Percentiles rank a stretch among this genome's conserved stretches.
phyloP scores from a whole-genome alignment of 805 yeast species.

The Cyberlindnera meyerae region DNA sequence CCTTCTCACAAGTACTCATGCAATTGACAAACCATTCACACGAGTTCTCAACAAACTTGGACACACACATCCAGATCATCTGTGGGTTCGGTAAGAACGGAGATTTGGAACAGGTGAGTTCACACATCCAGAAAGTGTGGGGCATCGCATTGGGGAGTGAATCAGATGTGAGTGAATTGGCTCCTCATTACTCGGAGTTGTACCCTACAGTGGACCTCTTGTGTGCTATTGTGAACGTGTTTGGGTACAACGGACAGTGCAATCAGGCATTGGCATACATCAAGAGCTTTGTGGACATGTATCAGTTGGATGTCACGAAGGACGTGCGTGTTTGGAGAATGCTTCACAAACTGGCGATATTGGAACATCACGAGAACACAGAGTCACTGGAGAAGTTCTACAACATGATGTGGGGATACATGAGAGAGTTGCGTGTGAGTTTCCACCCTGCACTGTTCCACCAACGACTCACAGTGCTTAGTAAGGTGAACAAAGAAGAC shows the following conservation, averaged over 20 bases:
- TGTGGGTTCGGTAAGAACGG: slow-evolving; percentile 20
- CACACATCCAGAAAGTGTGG: slow-evolving; percentile 20
- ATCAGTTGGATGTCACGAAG: slow-evolving; percentile 6
- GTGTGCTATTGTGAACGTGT: slow-evolving; percentile 13
- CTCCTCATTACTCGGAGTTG: too few relatives aligned
- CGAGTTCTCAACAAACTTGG: slow-evolving; percentile 13
- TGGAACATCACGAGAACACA: slow-evolving; percentile 3
- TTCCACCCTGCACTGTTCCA: slow-evolving; percentile 12
- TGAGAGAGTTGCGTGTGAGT: slow-evolving; percentile 8
- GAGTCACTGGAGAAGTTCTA: slow-evolving; percentile 7
- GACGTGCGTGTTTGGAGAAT: slow-evolving; percentile 16
- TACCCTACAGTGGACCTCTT: slow-evolving; percentile 21
- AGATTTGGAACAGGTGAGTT: slow-evolving; percentile 16
- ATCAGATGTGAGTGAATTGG: too few relatives aligned
- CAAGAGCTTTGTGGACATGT: slow-evolving; percentile 13
- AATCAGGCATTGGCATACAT: slow-evolving; percentile 13
- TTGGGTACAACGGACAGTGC: slow-evolving; percentile 14
- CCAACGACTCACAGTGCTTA: slow-evolving; percentile 10
- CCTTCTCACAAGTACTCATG: slow-evolving; percentile 8
- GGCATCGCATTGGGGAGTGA: slow-evolving; percentile 14
- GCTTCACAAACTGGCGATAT: slow-evolving; percentile 9
- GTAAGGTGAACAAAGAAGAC: slow-evolving; percentile 4
- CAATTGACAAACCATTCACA: slow-evolving; percentile 7
- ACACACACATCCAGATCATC: slow-evolving; percentile 20
- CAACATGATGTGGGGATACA: slow-evolving; percentile 15